Conservation (phyloP, 371 early-diverging fungal genomes). For the Blakeslea trispora region DNA sequence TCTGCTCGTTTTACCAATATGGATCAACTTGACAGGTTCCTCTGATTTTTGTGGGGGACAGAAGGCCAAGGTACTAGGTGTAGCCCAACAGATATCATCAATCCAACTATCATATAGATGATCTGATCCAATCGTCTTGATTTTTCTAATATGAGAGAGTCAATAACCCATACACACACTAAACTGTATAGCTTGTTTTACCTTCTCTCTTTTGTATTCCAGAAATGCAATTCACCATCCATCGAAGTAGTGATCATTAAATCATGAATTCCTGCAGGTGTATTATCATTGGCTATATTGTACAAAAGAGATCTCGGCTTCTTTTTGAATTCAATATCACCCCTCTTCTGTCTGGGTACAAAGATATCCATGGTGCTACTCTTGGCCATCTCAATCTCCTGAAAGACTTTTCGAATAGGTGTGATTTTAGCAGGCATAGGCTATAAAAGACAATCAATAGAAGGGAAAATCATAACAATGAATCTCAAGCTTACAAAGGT, state of each 20-base stretch:
- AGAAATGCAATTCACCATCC: slow-evolving; percentile 41
- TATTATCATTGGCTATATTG: slow-evolving; percentile 21
- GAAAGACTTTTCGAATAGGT: background rate
- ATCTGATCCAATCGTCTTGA: slow-evolving; percentile 29
- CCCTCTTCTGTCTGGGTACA: slow-evolving; percentile 1
- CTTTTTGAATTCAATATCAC: slow-evolving; percentile 9
- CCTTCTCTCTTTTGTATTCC: slow-evolving; percentile 27
- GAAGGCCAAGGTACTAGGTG: slow-evolving; percentile 29
- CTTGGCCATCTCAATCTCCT: slow-evolving; percentile 8
- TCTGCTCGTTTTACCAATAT: slow-evolving; percentile 18
- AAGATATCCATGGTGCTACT: slow-evolving; percentile 13
- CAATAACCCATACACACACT: no score
- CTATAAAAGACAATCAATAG: no score
- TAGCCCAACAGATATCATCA: slow-evolving; percentile 42
- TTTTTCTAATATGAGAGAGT: no score
- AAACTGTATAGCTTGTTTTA: no score
- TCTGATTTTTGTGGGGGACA: slow-evolving; percentile 16
- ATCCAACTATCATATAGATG: slow-evolving; percentile 31
- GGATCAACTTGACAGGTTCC: slow-evolving; percentile 18
- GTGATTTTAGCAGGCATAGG: background rate
- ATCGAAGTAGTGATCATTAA: slow-evolving; percentile 34
- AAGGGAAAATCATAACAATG: no score
- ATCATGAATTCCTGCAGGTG: slow-evolving; percentile 18
- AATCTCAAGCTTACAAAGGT: background rate
- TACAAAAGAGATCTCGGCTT: slow-evolving; percentile 40